These are phyloP conservation scores for Haberlea rhodopensis DNA, from an alignment of 257 asterid genomes.

Conservation along the genomic window DNA sequence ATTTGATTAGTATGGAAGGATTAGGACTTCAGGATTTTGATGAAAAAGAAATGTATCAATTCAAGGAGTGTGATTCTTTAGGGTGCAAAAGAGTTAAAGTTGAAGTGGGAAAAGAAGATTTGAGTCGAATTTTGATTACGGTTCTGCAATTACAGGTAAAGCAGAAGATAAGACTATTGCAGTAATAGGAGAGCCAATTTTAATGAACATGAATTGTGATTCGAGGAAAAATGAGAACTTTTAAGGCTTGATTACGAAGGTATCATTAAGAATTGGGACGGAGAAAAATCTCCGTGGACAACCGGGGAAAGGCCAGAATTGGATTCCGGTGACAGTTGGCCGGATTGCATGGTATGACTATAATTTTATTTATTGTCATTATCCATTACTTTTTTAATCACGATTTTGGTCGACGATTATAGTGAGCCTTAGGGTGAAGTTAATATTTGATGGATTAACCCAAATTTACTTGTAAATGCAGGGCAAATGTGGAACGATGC, in stretches of 20 bases:
- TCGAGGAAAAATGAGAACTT: slow-evolving; percentile 38
- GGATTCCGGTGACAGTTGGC: slow-evolving; percentile 55
- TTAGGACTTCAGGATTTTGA: slow-evolving; percentile 51
- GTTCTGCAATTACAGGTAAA: slow-evolving; percentile 36
- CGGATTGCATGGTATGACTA: slow-evolving; percentile 55
- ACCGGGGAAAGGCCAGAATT: slow-evolving; percentile 67
- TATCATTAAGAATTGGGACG: slow-evolving; percentile 72
- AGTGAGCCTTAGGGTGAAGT: not conserved
- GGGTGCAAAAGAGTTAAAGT: slow-evolving; percentile 41
- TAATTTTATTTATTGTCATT: not conserved
- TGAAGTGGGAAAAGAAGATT: slow-evolving; percentile 45
- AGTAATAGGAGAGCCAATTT: not conserved
- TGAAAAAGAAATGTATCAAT: slow-evolving; percentile 18
- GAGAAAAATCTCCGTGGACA: slow-evolving; percentile 66
- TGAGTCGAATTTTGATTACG: slow-evolving; percentile 57
- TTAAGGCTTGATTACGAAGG: slow-evolving; percentile 67
- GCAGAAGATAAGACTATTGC: slow-evolving; percentile 29
- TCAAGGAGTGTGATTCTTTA: slow-evolving; percentile 23
- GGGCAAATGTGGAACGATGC: slow-evolving; percentile 53
- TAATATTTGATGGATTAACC: not conserved
- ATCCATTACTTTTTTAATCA: too few relatives aligned
- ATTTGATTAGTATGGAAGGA: slow-evolving; percentile 61
- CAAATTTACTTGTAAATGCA: slow-evolving; percentile 23
- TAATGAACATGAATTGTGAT: slow-evolving; percentile 8
- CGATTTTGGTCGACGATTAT: too few relatives aligned